A percentile compares a stretch with the other conserved stretches of the same genome.
These are phyloP conservation scores for Penicillium sp. DNA, from an alignment of 2,329 filamentous ascomycete species.

Conservation along the genomic window DNA sequence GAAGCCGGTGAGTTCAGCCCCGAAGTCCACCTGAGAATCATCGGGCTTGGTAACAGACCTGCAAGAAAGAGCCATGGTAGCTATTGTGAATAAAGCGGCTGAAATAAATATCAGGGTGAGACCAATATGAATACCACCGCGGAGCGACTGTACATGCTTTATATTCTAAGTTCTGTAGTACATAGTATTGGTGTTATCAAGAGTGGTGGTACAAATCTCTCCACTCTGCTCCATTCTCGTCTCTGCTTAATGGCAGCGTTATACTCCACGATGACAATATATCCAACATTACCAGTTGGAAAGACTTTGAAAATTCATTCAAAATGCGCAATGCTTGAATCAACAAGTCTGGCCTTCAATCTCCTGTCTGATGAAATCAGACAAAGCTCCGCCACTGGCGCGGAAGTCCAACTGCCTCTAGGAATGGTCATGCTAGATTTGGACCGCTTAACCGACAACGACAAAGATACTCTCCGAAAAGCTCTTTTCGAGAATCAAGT, in stretches of 20 bases:
- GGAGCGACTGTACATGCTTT: too few species aligned
- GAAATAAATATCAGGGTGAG: too few species aligned
- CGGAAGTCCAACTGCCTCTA: conserved; percentile 6
- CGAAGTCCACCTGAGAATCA: too few species aligned
- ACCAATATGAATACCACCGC: too few species aligned
- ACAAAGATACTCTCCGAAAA: conserved; percentile 8
- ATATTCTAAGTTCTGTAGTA: too few species aligned
- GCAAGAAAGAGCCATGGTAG: too few species aligned
- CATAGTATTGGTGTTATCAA: neutral
- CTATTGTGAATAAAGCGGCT: too few species aligned
- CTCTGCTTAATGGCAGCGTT: neutral
- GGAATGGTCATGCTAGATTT: conserved; percentile 9
- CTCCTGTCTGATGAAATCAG: conserved; percentile 3
- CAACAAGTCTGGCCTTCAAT: neutral
- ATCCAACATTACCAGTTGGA: neutral
- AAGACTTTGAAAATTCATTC: neutral
- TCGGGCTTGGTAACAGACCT: too few species aligned
- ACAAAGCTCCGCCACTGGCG: conserved; percentile 9
- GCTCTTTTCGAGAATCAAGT: conserved; percentile 10
- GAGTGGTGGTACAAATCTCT: neutral
- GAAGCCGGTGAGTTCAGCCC: too few species aligned
- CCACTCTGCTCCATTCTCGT: neutral
- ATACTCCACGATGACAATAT: neutral
- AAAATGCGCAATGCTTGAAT: neutral
- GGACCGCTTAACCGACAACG: neutral